A percentile compares a stretch with the other conserved stretches of the same genome.
These are phyloP conservation scores for Diphasiastrum complanatum DNA, from an alignment of 83 land plant species.

Conservation along the genomic window DNA sequence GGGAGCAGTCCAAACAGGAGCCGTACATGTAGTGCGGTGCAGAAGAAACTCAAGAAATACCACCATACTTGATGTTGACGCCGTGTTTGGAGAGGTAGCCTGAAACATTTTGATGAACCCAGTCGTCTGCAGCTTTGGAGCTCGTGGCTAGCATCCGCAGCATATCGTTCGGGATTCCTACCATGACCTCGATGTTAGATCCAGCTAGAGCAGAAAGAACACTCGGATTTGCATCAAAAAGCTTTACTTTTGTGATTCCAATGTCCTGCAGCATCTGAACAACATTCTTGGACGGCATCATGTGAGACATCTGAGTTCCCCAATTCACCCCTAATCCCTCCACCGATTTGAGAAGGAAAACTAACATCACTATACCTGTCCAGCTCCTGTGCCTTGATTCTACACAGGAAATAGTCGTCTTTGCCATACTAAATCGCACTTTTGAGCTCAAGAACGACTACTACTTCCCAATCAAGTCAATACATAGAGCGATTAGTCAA, in stretches of 20 bases:
- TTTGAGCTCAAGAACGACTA: too few relatives aligned
- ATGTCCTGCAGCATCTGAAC: slow-evolving; percentile 8
- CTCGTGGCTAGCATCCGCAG: slow-evolving; percentile 1
- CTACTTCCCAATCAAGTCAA: too few relatives aligned
- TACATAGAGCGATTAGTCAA: too few relatives aligned
- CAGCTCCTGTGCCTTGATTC: too few relatives aligned
- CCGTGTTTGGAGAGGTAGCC: not conserved
- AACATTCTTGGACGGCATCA: not conserved
- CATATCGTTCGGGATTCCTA: slow-evolving; percentile 12
- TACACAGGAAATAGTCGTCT: too few relatives aligned
- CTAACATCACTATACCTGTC: too few relatives aligned
- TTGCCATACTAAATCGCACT: too few relatives aligned
- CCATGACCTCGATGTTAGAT: slow-evolving; percentile 7
- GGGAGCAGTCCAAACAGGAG: not conserved
- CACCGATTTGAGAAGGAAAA: too few relatives aligned
- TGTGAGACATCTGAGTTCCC: slow-evolving; percentile 8
- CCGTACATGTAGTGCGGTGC: too few relatives aligned
- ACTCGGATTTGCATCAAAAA: slow-evolving; percentile 13
- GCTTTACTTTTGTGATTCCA: slow-evolving; percentile 2
- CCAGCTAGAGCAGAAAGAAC: not conserved
- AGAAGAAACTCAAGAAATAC: not conserved
- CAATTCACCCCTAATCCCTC: slow-evolving; percentile 13
- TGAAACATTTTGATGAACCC: slow-evolving; percentile 3
- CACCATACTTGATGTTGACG: slow-evolving; percentile 8
- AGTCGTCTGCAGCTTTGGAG: slow-evolving; percentile 4